Evolutionary conservation across 495 filamentous ascomycete genomes (phyloP), one percentile per base, ranked within the genome.

Genomic region (Penicillium angulare): DNA sequence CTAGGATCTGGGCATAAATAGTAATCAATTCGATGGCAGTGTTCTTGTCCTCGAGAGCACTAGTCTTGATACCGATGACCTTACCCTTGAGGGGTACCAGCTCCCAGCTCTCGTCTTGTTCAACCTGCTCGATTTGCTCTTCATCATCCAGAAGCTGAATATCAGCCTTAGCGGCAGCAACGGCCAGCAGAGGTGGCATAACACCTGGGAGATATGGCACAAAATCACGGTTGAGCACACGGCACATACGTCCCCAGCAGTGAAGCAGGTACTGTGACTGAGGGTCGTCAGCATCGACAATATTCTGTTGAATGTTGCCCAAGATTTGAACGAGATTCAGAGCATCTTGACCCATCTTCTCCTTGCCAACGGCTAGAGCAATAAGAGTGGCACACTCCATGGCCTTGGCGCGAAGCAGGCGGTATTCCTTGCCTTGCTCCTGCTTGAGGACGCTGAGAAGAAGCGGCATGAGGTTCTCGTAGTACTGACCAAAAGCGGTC

Each of bases 331-430:
- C 92, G 24, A 99, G 75, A 33, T 81, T 82, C 67, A 92, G 68
- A 5, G 92, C 92, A 71, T 99, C 92, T 47, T 77, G 72, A 13
- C 89, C 92, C 69, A 99, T 89, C 52, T 87, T 88, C 65, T 90
- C 86, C 69, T 92, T 90, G 20, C 95, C 93, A 49, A 99, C 95
- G 12, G 95, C 95, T 24, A 99, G 74, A 7, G 95, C 92, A 63
- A 99, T 97, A 35, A 99, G 72, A 12, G 95, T 97, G 26, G 95
- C 95, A 68, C 95, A 99, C 74, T 99, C 95, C 95, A 99, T 99
- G 8, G 95, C 95, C 76, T 99, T 99, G 12, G 95, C 92, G 55
- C 91, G 83, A 22, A 99, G 81, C 23, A 97, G 68, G 35, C 95
- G 80, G 66, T 89, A 88, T 60, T 99, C 95, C 74, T 95, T 97